Conservation (phyloP, 768 basidiomycete species). For the Artomyces pyxidatus region DNA sequence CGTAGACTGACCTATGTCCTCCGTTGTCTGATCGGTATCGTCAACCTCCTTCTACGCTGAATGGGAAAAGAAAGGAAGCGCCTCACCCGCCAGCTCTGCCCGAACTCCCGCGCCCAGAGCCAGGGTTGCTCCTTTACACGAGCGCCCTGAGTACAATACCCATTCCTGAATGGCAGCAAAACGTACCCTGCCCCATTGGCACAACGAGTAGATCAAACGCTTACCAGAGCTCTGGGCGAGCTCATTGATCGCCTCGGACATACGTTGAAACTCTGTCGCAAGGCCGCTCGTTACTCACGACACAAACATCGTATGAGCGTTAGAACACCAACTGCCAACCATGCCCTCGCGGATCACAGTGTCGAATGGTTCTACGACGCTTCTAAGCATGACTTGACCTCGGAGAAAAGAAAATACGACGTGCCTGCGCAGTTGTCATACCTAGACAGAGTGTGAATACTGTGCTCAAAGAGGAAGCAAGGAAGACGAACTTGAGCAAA, state of each 20-base stretch:
- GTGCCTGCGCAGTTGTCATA: conserved; percentile 56
- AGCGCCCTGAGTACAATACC: neutral
- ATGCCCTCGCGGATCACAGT: conserved; percentile 46
- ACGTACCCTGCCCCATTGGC: conserved; percentile 49
- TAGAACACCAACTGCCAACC: conserved; percentile 37
- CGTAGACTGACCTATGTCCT: conserved; percentile 29
- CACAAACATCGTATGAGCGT: conserved; percentile 26
- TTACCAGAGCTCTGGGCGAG: conserved; percentile 34
- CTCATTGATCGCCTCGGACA: conserved; percentile 49
- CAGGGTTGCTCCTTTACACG: conserved; percentile 42
- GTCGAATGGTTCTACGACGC: conserved; percentile 56
- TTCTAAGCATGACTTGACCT: no score
- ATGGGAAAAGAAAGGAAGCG: neutral
- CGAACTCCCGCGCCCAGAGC: conserved; percentile 48
- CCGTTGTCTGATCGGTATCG: conserved; percentile 32
- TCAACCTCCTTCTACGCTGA: no score
- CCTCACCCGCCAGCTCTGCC: conserved; percentile 59
- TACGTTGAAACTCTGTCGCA: conserved; percentile 45
- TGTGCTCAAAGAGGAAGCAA: neutral
- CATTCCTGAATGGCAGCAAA: neutral
- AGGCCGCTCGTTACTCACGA: neutral
- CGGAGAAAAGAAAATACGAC: no score
- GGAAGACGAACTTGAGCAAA: conserved; percentile 41
- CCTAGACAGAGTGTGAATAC: neutral
- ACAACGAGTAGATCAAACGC: conserved; percentile 51